These are phyloP conservation scores for Mortierella sp. DNA, from an alignment of 371 early-diverging fungal species.

Conservation along the genomic window DNA sequence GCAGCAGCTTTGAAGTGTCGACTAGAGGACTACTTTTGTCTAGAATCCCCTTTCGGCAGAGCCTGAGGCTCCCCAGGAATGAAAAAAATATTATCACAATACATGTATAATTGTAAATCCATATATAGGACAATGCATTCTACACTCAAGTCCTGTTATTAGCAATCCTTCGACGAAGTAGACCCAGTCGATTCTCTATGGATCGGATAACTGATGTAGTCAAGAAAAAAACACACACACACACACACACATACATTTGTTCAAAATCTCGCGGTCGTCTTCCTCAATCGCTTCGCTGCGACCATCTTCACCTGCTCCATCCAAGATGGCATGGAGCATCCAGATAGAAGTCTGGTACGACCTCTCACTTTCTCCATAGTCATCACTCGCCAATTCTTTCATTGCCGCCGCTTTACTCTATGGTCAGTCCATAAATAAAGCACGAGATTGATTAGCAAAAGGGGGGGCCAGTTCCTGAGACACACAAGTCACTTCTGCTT, in stretches of 20 bases:
- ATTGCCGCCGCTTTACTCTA: slow-evolving; percentile 70
- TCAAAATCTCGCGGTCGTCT: slow-evolving; percentile 67
- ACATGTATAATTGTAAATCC: too few species aligned
- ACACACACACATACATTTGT: slow-evolving; percentile 66
- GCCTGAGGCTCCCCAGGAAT: too few species aligned
- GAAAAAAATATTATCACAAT: too few species aligned
- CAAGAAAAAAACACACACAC: too few species aligned
- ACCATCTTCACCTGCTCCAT: slow-evolving; percentile 61
- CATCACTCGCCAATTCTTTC: slow-evolving; percentile 64
- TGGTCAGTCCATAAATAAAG: not conserved
- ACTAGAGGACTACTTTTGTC: too few species aligned
- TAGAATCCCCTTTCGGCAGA: too few species aligned
- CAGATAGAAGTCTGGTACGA: slow-evolving; percentile 84
- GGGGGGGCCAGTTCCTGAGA: not conserved
- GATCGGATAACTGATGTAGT: slow-evolving; percentile 22
- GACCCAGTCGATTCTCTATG: slow-evolving; percentile 23
- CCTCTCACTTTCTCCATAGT: slow-evolving; percentile 76
- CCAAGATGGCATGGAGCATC: slow-evolving; percentile 83
- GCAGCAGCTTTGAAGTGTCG: too few species aligned
- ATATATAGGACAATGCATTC: too few species aligned
- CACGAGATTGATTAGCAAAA: not conserved
- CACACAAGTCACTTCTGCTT: not conserved
- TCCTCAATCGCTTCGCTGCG: slow-evolving; percentile 64
- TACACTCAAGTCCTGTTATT: slow-evolving; percentile 12
- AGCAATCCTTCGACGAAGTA: slow-evolving; percentile 23